These are phyloP conservation scores for Pseudocohnilembus persalinus DNA, from an alignment of 169 alveolate species.

Conservation along the genomic window DNA sequence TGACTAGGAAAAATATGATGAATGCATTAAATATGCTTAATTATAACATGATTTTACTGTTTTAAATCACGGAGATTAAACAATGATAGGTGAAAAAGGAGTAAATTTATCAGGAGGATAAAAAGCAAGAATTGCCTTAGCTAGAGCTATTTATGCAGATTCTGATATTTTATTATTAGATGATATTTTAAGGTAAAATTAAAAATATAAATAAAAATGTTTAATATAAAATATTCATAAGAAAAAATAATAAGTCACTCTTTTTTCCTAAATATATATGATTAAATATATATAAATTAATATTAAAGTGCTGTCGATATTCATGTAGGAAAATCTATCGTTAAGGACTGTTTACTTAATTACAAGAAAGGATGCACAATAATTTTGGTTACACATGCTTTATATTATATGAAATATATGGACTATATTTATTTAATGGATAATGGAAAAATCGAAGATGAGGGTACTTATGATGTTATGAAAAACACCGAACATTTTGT, in stretches of 20 bases:
- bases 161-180: slow-evolving; percentile 60
- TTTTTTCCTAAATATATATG: too few species aligned
- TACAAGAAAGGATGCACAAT: slow-evolving; percentile 55
- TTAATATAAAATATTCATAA: too few species aligned
- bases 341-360: slow-evolving; percentile 52
- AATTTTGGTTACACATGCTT: slow-evolving; percentile 74
- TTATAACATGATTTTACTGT: slow-evolving; percentile 54
- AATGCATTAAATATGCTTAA: slow-evolving; percentile 41
- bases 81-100: slow-evolving; percentile 81
- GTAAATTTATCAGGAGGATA: slow-evolving; percentile 79
- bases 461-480: slow-evolving; percentile 63
- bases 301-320: slow-evolving; percentile 67
- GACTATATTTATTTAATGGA: slow-evolving; percentile 68
- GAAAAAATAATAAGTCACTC: too few species aligned
- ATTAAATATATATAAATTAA: background rate
- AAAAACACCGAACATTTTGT: slow-evolving; percentile 38
- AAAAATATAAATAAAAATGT: background rate
- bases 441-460: slow-evolving; percentile 58
- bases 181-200: slow-evolving; percentile 49
- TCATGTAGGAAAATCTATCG: slow-evolving; percentile 63
- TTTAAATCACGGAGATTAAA: slow-evolving; percentile 69
- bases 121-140: slow-evolving; percentile 71
- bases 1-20: slow-evolving; percentile 61
- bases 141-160: slow-evolving; percentile 74
- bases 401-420: slow-evolving; percentile 55